phyloP scores from a whole-genome alignment of 495 filamentous ascomycete genomes.

The Annulohypoxylon nitens region DNA sequence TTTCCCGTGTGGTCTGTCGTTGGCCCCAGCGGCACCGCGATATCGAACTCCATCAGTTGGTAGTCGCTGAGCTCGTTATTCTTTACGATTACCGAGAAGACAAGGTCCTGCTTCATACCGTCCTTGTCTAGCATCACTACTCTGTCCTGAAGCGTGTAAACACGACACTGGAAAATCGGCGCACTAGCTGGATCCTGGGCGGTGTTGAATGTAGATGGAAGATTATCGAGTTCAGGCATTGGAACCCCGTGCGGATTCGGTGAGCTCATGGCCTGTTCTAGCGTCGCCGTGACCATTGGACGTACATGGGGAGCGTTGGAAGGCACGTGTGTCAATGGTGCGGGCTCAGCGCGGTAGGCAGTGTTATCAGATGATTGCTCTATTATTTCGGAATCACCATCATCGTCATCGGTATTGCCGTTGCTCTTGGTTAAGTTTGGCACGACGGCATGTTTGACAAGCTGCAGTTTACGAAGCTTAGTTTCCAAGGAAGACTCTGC shows the following conservation, averaged over 20 bases:
- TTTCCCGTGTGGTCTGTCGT: background rate
- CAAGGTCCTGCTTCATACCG: conserved; percentile 34
- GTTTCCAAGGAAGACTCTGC: background rate
- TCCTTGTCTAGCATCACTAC: conserved; percentile 16
- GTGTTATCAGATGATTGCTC: background rate
- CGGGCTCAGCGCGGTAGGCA: background rate
- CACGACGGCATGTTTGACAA: conserved; percentile 2
- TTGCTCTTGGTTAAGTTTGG: background rate
- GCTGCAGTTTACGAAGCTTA: background rate
- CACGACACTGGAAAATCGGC: background rate
- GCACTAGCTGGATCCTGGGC: background rate
- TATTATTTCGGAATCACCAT: background rate
- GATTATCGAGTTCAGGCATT: background rate
- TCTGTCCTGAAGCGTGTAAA: background rate
- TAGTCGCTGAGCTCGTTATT: conserved; percentile 22
- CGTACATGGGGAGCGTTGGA: background rate
- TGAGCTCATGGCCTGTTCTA: conserved; percentile 4
- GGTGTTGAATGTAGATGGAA: too few species aligned
- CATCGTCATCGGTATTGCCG: background rate
- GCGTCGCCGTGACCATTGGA: background rate
- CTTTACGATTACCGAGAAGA: conserved; percentile 26
- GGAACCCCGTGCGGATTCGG: background rate
- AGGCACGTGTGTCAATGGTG: background rate
- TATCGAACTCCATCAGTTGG: conserved; percentile 27
- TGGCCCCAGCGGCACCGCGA: conserved; percentile 12